phyloP scores from a whole-genome alignment of 495 filamentous ascomycete species.

The Usnea hakonensis region DNA sequence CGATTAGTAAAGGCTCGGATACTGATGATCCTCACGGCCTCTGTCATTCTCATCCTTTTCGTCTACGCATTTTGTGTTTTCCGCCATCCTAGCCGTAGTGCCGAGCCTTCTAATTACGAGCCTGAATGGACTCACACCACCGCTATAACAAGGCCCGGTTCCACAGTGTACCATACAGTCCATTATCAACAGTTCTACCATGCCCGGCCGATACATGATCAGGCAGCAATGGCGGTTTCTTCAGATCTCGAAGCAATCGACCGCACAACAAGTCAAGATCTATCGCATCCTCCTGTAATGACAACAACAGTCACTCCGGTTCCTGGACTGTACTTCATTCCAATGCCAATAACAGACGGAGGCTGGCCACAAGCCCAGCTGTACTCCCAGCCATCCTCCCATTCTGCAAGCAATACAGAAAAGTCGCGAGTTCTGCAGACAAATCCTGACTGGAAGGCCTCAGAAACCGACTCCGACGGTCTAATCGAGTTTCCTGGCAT shows the following conservation, averaged over 20 bases:
- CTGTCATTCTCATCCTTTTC: neutral
- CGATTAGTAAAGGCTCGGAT: neutral
- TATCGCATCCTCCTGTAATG: neutral
- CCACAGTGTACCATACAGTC: neutral
- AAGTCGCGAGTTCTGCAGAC: neutral
- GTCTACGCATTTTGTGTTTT: neutral
- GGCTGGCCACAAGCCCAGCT: neutral
- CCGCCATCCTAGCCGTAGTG: neutral
- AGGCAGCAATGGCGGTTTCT: neutral
- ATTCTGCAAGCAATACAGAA: neutral
- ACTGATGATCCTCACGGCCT: neutral
- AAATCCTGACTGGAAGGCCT: neutral
- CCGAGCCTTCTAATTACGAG: neutral
- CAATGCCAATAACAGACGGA: neutral
- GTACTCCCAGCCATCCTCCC: neutral
- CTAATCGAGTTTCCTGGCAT: neutral
- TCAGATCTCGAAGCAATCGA: neutral
- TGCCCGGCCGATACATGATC: neutral
- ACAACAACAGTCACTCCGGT: neutral
- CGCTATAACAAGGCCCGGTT: too few species aligned
- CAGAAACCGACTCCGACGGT: neutral
- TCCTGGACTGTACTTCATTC: slow-evolving; percentile 1
- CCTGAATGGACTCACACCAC: neutral
- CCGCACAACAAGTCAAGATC: neutral
- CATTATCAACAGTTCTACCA: neutral